A percentile compares a stretch with the other conserved stretches of the same genome.
phyloP scores from a whole-genome alignment of 805 yeast species.

The Lipomyces kockii region DNA sequence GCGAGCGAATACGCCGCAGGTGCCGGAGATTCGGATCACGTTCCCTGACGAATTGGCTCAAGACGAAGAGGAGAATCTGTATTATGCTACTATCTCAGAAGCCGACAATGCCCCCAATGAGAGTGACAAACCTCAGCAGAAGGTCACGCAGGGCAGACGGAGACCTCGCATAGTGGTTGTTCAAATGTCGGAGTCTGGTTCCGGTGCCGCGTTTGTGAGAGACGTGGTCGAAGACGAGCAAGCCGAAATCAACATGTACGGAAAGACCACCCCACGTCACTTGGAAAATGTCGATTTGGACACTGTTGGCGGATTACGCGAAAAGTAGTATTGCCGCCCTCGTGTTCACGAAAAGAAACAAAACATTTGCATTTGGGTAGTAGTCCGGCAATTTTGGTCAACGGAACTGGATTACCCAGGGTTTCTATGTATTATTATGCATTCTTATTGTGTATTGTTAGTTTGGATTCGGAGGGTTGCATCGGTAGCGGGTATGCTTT shows the following conservation, averaged over 20 bases:
- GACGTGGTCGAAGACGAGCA: slow-evolving; percentile 26
- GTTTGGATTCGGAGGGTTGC: not conserved
- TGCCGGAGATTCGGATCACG: slow-evolving; percentile 34
- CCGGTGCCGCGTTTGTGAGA: slow-evolving; percentile 31
- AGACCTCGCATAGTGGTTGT: slow-evolving; percentile 29
- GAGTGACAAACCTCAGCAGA: not conserved
- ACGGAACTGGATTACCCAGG: not conserved
- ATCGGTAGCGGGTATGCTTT: not conserved
- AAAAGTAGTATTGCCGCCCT: not conserved
- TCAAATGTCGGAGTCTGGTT: slow-evolving; percentile 32
- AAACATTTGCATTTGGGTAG: not conserved
- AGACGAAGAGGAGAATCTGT: slow-evolving; percentile 7
- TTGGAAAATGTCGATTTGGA: slow-evolving; percentile 11
- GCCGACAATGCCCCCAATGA: not conserved
- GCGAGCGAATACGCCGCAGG: not conserved
- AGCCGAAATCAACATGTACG: not conserved
- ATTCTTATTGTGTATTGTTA: not conserved
- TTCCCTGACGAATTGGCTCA: slow-evolving; percentile 28
- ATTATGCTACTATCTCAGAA: not conserved
- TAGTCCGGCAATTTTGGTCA: not conserved
- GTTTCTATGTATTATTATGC: not conserved
- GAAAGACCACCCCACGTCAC: not conserved
- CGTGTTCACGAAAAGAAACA: not conserved
- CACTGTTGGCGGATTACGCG: slow-evolving; percentile 7
- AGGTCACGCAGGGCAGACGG: not conserved